Base-by-base conservation (phyloP, 257 asterid genomes). In the Solanum appendiculatum region DNA sequence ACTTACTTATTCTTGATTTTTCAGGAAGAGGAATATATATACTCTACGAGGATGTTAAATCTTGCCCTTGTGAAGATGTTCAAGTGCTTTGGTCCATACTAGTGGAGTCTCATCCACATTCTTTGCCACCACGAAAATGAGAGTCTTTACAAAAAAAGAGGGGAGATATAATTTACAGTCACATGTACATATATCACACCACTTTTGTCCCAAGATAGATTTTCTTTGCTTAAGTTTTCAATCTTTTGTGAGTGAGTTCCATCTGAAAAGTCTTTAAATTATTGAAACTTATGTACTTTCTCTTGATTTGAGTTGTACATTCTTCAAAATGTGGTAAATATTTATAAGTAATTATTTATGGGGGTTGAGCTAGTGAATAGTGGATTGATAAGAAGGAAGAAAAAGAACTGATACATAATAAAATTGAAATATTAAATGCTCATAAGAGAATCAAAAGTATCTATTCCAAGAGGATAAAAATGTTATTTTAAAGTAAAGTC, bases 41-140 rank as follows among this genome's bases (percentile, higher is more conserved):
- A 31, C 91, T 96, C 90, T 95, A 96, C 84, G 99, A 96, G 92
- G 98, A 96, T 94, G 98, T 96, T 70, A 96, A 94, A 91, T 93
- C 98, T 6, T 96, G 99, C 91, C 98, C 95, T 14, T 96, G 91
- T 56, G 99, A 96, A 91, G 99, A 96, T 34, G 99, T 96, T 72
- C 98, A 96, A 86, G 96, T 96, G 20, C 94, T 96, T 42, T 96
- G 99, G 99, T 94, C 99, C 29, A 95, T 96, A 88, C 83, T 96
- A 89, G 98, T 96, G 88, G 98, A 96, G 89, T 92, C 98, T n/a
- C 96, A 95, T 83, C 94, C 92, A 34, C 96, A 89, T 25, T 90
- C 97, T 20, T 88, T 91, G 90, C 96, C 95, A 18, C 92, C 93
- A 40, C 90, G 94, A 23, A 91, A 89, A 86, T 92, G 93, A 93